phyloP scores from a whole-genome alignment of 495 filamentous ascomycete genomes.

The Coniosporium apollinis region DNA sequence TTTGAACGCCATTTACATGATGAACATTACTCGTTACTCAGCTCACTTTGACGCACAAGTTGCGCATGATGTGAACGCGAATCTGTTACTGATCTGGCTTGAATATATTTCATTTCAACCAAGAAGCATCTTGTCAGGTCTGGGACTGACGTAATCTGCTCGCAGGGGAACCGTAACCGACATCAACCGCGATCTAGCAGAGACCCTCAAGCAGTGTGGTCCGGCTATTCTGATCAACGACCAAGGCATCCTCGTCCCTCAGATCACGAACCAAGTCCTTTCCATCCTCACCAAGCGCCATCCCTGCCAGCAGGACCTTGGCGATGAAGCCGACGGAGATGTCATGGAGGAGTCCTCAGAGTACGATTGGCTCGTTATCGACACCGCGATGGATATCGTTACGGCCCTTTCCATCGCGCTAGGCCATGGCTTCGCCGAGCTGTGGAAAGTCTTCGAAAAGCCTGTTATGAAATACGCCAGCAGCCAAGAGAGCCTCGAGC shows the following conservation, averaged over 20 bases:
- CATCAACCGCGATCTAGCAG: slow-evolving; percentile 88
- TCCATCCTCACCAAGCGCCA: slow-evolving; percentile 74
- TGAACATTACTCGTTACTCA: slow-evolving; percentile 87
- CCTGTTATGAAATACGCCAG: slow-evolving; percentile 74
- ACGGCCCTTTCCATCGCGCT: slow-evolving; percentile 69
- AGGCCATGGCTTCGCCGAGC: slow-evolving; percentile 60
- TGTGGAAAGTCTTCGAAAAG: slow-evolving; percentile 91
- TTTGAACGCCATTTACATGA: slow-evolving; percentile 38
- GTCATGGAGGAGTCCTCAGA: slow-evolving; percentile 71
- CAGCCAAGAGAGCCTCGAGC: slow-evolving; percentile 68
- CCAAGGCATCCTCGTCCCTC: slow-evolving; percentile 37
- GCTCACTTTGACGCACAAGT: slow-evolving; percentile 90
- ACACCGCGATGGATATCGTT: slow-evolving; percentile 81
- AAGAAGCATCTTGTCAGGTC: no score
- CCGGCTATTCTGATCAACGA: slow-evolving; percentile 67
- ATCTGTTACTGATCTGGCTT: slow-evolving; percentile 35
- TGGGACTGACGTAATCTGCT: no score
- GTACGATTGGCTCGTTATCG: slow-evolving; percentile 93
- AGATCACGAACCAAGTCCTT: slow-evolving; percentile 47
- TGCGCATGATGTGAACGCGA: slow-evolving; percentile 86
- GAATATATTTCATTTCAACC: no score
- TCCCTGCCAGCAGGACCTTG: slow-evolving; percentile 77
- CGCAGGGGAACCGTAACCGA: slow-evolving; percentile 74
- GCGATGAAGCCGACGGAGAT: slow-evolving; percentile 44
- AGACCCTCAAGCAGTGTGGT: slow-evolving; percentile 79